A percentile compares a stretch with the other conserved stretches of the same genome.
These are phyloP conservation scores for Avena atlantica DNA, from an alignment of 176 grass and related monocot genomes.

Conservation along the genomic window DNA sequence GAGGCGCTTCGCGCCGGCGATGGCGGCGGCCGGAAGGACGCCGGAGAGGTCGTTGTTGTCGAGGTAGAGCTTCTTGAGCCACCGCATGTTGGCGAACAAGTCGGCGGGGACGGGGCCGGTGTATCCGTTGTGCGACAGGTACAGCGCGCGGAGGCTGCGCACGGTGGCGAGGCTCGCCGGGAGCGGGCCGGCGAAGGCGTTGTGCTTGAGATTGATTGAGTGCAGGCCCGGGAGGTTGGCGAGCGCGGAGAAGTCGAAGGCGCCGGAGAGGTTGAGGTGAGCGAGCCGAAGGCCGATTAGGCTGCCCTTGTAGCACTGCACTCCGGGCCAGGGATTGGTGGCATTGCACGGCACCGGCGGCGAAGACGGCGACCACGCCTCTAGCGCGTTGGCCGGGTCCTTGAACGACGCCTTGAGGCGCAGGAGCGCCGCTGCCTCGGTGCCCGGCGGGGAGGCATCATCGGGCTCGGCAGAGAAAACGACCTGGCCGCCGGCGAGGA, in stretches of 20 bases:
- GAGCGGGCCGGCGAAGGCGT: constrained; percentile 57
- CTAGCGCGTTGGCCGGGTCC: constrained; percentile 40
- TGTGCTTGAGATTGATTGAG: constrained; percentile 62
- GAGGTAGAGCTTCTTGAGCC: constrained; percentile 93
- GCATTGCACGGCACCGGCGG: constrained; percentile 41
- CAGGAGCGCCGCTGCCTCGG: constrained; percentile 59
- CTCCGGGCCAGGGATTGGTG: constrained; percentile 45
- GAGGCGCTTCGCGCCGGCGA: constrained; percentile 51
- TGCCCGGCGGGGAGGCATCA: neutral
- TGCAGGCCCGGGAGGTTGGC: constrained; percentile 52
- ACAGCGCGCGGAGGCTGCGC: constrained; percentile 58
- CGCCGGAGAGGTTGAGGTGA: constrained; percentile 62
- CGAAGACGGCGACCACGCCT: constrained; percentile 39
- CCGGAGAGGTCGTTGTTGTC: constrained; percentile 66
- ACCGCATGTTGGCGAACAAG: constrained; percentile 53
- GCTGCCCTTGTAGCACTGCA: constrained; percentile 61
- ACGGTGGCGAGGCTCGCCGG: constrained; percentile 47
- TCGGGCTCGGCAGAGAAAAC: neutral
- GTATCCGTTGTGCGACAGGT: constrained; percentile 72
- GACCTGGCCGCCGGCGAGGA: neutral
- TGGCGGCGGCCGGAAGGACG: constrained; percentile 49
- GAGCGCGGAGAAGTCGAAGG: constrained; percentile 56
- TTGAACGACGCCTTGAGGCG: constrained; percentile 59
- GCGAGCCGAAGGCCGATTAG: constrained; percentile 61
- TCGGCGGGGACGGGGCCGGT: constrained; percentile 52